These are phyloP conservation scores for Shiraia bambusicola DNA, from an alignment of 2,329 filamentous ascomycete species.

Conservation along the genomic window DNA sequence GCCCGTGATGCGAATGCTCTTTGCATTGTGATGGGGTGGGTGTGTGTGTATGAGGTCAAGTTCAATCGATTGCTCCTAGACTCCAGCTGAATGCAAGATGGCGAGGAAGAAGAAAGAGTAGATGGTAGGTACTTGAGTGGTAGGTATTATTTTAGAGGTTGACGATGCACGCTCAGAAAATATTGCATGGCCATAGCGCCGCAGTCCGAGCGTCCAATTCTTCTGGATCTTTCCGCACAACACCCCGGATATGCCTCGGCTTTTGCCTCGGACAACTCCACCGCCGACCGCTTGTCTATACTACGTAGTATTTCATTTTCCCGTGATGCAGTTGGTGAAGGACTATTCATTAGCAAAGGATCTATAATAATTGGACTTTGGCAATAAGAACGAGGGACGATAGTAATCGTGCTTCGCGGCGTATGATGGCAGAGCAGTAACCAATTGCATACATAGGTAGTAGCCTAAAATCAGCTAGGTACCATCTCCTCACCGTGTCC, in stretches of 20 bases:
- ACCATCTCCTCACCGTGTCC: background rate
- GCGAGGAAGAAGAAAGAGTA: constrained; percentile 31
- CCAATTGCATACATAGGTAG: too few relatives aligned
- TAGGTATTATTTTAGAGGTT: background rate
- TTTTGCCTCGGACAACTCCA: constrained; percentile 7
- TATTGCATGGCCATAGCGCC: constrained; percentile 3
- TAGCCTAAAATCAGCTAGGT: background rate
- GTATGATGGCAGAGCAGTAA: too few relatives aligned
- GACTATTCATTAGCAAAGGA: too few relatives aligned
- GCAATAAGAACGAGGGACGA: too few relatives aligned
- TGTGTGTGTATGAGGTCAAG: constrained; percentile 25
- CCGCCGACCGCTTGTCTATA: background rate
- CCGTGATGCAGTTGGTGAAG: too few relatives aligned
- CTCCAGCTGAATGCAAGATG: constrained; percentile 41
- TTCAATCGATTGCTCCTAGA: constrained; percentile 36
- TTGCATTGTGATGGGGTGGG: constrained; percentile 71
- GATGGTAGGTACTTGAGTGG: constrained; percentile 16
- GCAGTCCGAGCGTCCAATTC: background rate
- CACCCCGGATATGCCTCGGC: constrained; percentile 4
- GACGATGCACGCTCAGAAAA: constrained; percentile 7
- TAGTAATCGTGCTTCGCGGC: too few relatives aligned
- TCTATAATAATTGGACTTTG: too few relatives aligned
- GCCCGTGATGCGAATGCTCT: constrained; percentile 82
- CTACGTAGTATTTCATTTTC: too few relatives aligned
- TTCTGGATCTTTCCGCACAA: constrained; percentile 7